Conservation (phyloP, 306 rosid genomes). For the Calophaca sinica region DNA sequence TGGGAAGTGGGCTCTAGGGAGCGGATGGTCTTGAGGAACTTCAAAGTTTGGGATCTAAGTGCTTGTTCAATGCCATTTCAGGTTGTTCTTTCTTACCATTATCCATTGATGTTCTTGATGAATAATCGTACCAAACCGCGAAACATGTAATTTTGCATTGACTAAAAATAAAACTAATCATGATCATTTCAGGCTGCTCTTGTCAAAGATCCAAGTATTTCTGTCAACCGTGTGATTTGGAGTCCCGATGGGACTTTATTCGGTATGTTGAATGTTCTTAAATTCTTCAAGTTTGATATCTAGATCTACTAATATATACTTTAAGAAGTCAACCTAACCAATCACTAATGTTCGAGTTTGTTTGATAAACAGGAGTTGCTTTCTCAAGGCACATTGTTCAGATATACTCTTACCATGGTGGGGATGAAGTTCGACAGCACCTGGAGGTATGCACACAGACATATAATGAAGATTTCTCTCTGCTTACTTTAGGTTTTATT, state of each 20-base stretch:
- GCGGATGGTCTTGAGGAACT: conserved; percentile 75
- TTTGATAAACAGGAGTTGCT: conserved; percentile 75
- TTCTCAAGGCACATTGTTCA: conserved; percentile 97
- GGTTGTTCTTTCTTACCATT: conserved; percentile 56
- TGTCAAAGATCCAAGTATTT: conserved; percentile 91
- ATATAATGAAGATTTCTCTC: conserved; percentile 19
- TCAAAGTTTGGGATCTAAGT: conserved; percentile 94
- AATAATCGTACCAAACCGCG: conserved; percentile 20
- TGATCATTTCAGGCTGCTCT: conserved; percentile 75
- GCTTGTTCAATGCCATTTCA: conserved; percentile 86
- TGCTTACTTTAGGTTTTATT: conserved; percentile 37
- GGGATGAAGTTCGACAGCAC: conserved; percentile 81
- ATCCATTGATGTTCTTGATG: conserved; percentile 27
- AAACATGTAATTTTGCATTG: conserved; percentile 17
- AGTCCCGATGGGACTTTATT: conserved; percentile 94
- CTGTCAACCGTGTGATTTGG: conserved; percentile 96
- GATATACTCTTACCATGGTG: conserved; percentile 81
- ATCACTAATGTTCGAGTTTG: conserved; percentile 35
- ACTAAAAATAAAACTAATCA: conserved; percentile 43
- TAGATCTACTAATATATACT: conserved; percentile 15
- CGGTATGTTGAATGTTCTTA: conserved; percentile 58
- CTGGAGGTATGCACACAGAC: conserved; percentile 64
- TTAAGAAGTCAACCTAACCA: conserved; percentile 16
- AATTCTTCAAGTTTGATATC: conserved; percentile 36
- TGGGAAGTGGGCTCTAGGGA: conserved; percentile 96